These are phyloP conservation scores for Quercus variabilis DNA, from an alignment of 306 rosid species.

Conservation along the genomic window DNA sequence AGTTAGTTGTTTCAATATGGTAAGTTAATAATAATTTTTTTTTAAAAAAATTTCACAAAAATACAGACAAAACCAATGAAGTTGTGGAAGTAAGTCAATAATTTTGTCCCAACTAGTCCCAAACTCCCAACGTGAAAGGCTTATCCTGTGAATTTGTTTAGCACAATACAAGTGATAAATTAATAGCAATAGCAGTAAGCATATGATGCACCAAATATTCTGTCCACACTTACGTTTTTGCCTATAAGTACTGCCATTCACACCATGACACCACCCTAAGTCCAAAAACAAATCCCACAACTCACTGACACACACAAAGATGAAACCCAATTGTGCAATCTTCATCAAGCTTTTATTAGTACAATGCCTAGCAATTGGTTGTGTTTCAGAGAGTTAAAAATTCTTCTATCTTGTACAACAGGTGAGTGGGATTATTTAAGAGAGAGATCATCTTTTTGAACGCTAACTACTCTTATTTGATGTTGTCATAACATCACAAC, in stretches of 20 bases:
- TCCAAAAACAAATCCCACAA: background rate
- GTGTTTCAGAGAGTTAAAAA: constrained; percentile 22
- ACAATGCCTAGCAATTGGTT: constrained; percentile 2
- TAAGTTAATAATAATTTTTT: too few relatives aligned
- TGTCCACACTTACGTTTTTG: background rate
- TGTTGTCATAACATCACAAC: too few relatives aligned
- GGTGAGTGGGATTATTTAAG: constrained; percentile 4
- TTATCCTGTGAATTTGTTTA: background rate
- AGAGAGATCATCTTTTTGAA: background rate
- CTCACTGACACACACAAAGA: background rate
- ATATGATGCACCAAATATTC: background rate
- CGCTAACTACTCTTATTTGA: too few relatives aligned
- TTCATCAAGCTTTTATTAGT: constrained; percentile 19
- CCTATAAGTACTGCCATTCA: background rate
- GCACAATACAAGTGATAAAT: background rate
- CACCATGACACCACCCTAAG: background rate
- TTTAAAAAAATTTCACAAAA: too few relatives aligned
- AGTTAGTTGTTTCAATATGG: too few relatives aligned
- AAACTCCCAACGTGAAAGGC: background rate
- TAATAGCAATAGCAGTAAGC: background rate
- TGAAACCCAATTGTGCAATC: background rate
- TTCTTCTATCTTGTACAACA: constrained; percentile 40
- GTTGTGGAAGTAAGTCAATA: too few relatives aligned
- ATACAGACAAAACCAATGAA: too few relatives aligned
- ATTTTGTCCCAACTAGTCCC: too few relatives aligned